Percentiles rank a stretch among this genome's conserved stretches.
These are phyloP conservation scores for Gracilaria domingensis DNA, from an alignment of 23 red algal genomes.

Conservation along the genomic window DNA sequence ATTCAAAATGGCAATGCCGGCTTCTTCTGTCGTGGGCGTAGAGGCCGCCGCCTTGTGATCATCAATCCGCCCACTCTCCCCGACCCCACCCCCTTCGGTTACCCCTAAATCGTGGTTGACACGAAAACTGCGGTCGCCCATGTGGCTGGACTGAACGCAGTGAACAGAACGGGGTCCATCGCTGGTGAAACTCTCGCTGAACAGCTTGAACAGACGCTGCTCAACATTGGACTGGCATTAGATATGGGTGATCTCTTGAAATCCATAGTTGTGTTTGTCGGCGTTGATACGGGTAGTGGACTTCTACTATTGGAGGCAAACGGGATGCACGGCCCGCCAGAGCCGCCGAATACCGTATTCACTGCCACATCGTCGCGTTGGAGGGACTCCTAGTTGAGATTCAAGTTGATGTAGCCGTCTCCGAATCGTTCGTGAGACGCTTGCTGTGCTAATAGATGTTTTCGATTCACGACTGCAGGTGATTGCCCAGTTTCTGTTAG, in stretches of 20 bases:
- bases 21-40: background rate
- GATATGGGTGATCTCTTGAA: conserved; percentile 18
- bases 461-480: no score
- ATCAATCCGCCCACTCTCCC: conserved; percentile 62
- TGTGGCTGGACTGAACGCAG: conserved; percentile 42
- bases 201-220: conserved; percentile 18
- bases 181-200: conserved; percentile 34
- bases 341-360: background rate
- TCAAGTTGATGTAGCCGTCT: conserved; percentile 25
- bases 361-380: background rate
- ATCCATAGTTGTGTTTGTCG: conserved; percentile 16
- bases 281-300: background rate
- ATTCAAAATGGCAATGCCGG: background rate
- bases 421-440: conserved; percentile 22
- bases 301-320: background rate
- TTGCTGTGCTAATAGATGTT: background rate
- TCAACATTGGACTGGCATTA: conserved; percentile 7
- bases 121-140: conserved; percentile 34
- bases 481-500: no score
- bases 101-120: conserved; percentile 46
- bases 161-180: background rate
- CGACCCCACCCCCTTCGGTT: conserved; percentile 57
- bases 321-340: background rate
- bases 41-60: conserved; percentile 15
- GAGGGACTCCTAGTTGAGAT: conserved; percentile 5